A percentile compares a stretch with the other conserved stretches of the same genome.
Evolutionary conservation across 352 stramenopile genomes (phyloP).

Genomic region (Pythium pyrilobum): DNA sequence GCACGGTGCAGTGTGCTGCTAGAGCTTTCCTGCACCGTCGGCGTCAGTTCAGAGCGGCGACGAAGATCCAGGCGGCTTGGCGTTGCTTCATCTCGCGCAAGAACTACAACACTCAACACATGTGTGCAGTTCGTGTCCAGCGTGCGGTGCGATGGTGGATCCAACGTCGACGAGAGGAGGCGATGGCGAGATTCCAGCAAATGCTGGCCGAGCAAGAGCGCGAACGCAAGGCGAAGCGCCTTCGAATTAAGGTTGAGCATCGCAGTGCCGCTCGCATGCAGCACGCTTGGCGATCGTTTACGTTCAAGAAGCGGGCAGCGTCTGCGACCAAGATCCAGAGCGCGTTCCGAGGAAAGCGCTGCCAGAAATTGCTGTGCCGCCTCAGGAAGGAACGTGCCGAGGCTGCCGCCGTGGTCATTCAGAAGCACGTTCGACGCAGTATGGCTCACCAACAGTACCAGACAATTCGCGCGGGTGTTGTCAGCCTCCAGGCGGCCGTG

Average conservation of each 20-base stretch:
- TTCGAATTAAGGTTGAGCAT: conserved; percentile 15
- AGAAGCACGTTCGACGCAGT: neutral
- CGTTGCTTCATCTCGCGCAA: neutral
- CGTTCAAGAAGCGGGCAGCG: neutral
- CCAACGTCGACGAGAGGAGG: conserved; percentile 1
- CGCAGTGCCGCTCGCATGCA: conserved; percentile 28
- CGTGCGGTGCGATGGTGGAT: conserved; percentile 13
- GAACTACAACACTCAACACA: neutral
- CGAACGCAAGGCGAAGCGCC: conserved; percentile 3
- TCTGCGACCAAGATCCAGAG: conserved; percentile 32
- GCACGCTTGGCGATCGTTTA: conserved; percentile 21
- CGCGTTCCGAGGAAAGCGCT: conserved; percentile 9
- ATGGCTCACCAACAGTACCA: neutral
- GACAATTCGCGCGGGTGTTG: neutral
- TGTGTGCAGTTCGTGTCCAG: neutral
- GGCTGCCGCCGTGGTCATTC: conserved; percentile 11
- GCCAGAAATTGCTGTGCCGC: conserved; percentile 23
- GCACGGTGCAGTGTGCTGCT: neutral
- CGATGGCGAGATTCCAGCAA: conserved; percentile 8
- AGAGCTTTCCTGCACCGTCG: neutral
- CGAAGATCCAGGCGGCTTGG: conserved; percentile 2
- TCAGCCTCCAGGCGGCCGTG: conserved; percentile 1
- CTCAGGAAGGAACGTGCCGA: conserved; percentile 22
- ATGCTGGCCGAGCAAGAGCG: conserved; percentile 19
- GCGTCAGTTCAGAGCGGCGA: neutral